Evolutionary conservation across 805 yeast genomes (phyloP), one percentile per base, ranked within the genome.

Genomic region (Wickerhamomyces silvicola): DNA sequence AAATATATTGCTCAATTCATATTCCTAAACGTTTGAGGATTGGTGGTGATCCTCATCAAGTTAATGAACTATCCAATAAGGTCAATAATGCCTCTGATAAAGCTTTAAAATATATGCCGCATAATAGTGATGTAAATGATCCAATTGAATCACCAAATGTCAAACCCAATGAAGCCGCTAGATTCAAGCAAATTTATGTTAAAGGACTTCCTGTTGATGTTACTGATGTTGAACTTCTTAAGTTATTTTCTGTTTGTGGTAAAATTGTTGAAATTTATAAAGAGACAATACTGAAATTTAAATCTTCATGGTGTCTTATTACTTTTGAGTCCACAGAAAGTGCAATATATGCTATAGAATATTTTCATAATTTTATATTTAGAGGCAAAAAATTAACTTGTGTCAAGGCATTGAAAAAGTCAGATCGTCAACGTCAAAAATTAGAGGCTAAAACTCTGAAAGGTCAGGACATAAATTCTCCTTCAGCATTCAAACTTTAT

Each of bases 241-340:
- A 54, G 14, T 53, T 72, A 24, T 75, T 81, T 43, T 42, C 56
- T 7, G 40, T 57, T 22, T 72, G 64, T 43, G 77, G 79, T 20
- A 56, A 57, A 4, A 64, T 81, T 21, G 71, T 66, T 15, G 62
- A 71, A 2, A 60, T 73, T 10, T 73, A 67, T 32, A 57, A 78
- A 45, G 84, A 85, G 2, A 48, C 53, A 11, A 50, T 56, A 12
- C 54, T 52, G n/a, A 53, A 45, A 26, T 51, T 41, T 27, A 48
- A 43, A 11, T 46, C 53, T 2, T 44, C 43, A 23, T 71, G 70
- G 53, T 78, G 74, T 0, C 72, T 68, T 37, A 57, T 78, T 19
- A 69, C 68, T 15, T 76, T 67, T 46, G 52, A 55, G 16, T 51
- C 46, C 16, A 68, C 65, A 40, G 59, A 59, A n/a, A 67, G 66